Evolutionary conservation across 495 filamentous ascomycete species (phyloP), one percentile per base, ranked within the genome.

Genomic region (Aspergillus nidulans): DNA sequence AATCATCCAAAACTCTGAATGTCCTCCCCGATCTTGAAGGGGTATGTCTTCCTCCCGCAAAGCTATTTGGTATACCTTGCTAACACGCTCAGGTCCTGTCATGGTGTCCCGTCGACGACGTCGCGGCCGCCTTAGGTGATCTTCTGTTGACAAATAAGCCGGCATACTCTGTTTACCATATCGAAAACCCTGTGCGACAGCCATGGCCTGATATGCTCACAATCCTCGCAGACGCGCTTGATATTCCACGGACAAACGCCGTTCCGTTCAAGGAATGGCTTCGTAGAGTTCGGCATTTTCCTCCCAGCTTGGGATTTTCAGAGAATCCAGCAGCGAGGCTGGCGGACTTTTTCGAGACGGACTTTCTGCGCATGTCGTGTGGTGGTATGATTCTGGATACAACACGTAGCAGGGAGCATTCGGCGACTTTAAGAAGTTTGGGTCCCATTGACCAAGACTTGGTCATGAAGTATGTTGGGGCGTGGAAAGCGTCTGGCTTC

Each of bases 171-270:
- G 55, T 79, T 49, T 83, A 82, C 51, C 80, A 83, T 60, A 73
- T 83, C 58, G 80, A 83, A 6, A 83, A 82, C 49, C 80, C 79
- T 0, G 61, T 75, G 2, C 58, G 72, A 1, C 75, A 80, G 66
- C 66, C 70, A 0, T 83, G 79, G 79, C 26, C 36, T 0, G 67
- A 77, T 3, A 71, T 76, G 63, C 65, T 67, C 3, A 24, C 46
- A 0, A 28, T 77, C 1, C 53, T 84, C 6, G 67, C 75, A 0
- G 68, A 69, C 1, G 69, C 59, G 0, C 66, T 82, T 0, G 55
- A 57, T 9, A 71, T 81, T 15, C 62, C 67, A 1, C n/a, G n/a
- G n/a, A n/a, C n/a, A n/a, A 63, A 71, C 44, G 10, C 76, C 12
- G 64, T 78, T 15, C 73, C 76, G 1, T 76, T 75, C 41, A 36